Evolutionary conservation across 1,284 basidiomycete genomes (phyloP).

Genomic region (Vanrija humicola): DNA sequence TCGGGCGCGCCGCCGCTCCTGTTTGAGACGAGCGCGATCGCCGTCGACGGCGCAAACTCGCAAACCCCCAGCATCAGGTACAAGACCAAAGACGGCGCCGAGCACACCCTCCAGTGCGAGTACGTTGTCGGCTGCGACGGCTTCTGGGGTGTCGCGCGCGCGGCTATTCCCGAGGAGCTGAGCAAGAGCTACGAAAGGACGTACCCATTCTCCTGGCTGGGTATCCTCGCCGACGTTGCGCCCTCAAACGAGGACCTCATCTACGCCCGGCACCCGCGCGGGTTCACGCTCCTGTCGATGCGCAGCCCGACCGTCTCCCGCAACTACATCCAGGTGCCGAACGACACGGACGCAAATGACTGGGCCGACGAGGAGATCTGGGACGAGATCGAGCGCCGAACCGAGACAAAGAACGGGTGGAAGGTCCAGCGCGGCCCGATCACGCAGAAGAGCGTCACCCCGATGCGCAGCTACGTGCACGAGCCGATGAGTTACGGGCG

Average conservation of each 20-base stretch:
- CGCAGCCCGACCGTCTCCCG: slow-evolving; percentile 17
- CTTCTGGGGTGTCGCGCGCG: slow-evolving; percentile 19
- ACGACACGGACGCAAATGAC: slow-evolving; percentile 14
- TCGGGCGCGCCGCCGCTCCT: slow-evolving; percentile 1
- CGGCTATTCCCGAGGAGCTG: slow-evolving; percentile 15
- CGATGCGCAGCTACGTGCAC: slow-evolving; percentile 20
- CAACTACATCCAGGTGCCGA: slow-evolving; percentile 20
- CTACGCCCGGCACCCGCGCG: slow-evolving; percentile 16
- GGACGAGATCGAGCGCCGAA: slow-evolving; percentile 16
- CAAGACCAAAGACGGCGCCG: slow-evolving; percentile 10
- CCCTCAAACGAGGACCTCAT: slow-evolving; percentile 22
- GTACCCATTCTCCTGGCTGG: slow-evolving; percentile 20
- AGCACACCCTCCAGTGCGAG: slow-evolving; percentile 11
- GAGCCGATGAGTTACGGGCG: slow-evolving; percentile 22
- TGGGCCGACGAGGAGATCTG: slow-evolving; percentile 20
- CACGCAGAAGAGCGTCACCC: slow-evolving; percentile 18
- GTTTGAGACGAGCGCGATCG: slow-evolving; percentile 11
- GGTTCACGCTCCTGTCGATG: slow-evolving; percentile 18
- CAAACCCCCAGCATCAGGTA: slow-evolving; percentile 11
- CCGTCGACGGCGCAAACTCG: slow-evolving; percentile 12
- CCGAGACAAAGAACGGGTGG: slow-evolving; percentile 15
- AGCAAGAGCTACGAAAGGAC: slow-evolving; percentile 14
- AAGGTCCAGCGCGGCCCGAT: slow-evolving; percentile 17
- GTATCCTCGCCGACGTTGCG: slow-evolving; percentile 18
- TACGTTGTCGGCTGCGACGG: slow-evolving; percentile 18